These are phyloP conservation scores for Agapanthus africanus DNA, from an alignment of 106 monocot species.

Conservation along the genomic window DNA sequence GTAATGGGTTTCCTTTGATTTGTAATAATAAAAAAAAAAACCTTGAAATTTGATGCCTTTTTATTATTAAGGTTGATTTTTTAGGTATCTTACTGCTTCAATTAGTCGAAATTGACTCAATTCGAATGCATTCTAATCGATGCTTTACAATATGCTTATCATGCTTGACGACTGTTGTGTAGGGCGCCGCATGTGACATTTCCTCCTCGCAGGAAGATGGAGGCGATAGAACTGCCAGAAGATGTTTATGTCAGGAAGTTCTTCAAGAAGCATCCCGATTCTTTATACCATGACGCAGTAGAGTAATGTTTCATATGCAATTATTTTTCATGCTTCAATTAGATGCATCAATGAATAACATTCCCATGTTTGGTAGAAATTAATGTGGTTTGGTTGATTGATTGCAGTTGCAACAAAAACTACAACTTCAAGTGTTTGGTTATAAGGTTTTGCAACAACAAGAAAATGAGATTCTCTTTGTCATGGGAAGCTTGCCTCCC, in stretches of 20 bases:
- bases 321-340: neutral
- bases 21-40: too few species aligned
- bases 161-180: neutral
- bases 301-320: conserved; percentile 30
- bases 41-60: neutral
- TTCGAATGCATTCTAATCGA: too few species aligned
- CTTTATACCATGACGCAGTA: conserved; percentile 54
- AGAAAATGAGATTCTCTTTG: too few species aligned
- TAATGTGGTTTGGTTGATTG: too few species aligned
- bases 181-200: conserved; percentile 56
- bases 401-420: too few species aligned
- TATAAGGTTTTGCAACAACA: too few species aligned
- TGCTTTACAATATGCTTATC: too few species aligned
- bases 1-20: too few species aligned
- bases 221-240: conserved; percentile 47
- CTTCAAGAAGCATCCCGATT: conserved; percentile 57
- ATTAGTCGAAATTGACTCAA: too few species aligned
- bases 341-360: neutral
- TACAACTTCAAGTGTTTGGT: too few species aligned
- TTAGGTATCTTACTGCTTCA: neutral
- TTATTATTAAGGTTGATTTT: neutral
- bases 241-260: conserved; percentile 66
- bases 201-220: conserved; percentile 49
- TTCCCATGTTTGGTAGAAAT: neutral
- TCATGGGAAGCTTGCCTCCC: too few species aligned